Conservation (phyloP, 257 asterid genomes). For the Phtheirospermum japonicum region DNA sequence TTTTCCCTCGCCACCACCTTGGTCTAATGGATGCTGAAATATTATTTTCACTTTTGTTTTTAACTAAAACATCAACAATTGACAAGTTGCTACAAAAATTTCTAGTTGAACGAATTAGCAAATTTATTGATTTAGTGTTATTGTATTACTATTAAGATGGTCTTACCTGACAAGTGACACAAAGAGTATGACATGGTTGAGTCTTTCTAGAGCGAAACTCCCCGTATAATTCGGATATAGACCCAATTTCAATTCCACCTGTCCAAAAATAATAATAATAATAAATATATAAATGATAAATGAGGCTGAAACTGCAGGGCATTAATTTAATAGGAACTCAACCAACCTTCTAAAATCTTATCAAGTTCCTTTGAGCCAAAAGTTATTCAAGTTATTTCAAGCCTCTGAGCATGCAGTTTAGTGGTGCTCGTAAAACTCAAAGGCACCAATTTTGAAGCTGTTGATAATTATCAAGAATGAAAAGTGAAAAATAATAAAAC, state of each 20-base stretch:
- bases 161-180: constrained; percentile 1
- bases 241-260: constrained; percentile 95
- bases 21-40: constrained; percentile 86
- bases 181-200: background rate
- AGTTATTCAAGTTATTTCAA: constrained; percentile 87
- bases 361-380: constrained; percentile 97
- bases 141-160: background rate
- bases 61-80: no score
- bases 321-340: background rate
- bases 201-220: constrained; percentile 1
- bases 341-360: constrained; percentile 76
- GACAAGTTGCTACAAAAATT: background rate
- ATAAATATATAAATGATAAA: no score
- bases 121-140: no score
- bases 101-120: background rate
- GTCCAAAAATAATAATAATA: constrained; percentile 18
- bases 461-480: constrained; percentile 24
- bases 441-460: constrained; percentile 97
- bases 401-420: constrained; percentile 90
- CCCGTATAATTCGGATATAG: background rate
- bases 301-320: background rate
- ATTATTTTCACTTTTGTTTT: background rate
- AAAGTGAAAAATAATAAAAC: background rate
- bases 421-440: constrained; percentile 93
- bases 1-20: constrained; percentile 98